Evolutionary conservation across 2,329 filamentous ascomycete species (phyloP), one percentile per base, ranked within the genome.

Genomic region (Sarocladium kiliense): DNA sequence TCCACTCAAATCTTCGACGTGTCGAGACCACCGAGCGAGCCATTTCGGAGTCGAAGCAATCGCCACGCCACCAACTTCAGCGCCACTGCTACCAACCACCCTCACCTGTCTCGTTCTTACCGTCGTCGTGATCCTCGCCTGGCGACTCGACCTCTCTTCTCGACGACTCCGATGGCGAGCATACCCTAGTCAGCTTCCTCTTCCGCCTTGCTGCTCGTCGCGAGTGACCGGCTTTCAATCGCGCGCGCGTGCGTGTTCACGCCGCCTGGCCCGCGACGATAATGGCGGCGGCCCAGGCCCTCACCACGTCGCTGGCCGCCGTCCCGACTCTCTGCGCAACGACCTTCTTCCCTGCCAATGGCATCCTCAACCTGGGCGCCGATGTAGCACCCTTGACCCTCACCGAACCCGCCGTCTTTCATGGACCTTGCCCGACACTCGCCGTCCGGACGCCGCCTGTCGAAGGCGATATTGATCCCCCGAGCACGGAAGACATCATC

Each of bases 331-430:
- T 68, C 54, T 78, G 75, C 66, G 68, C 71, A 30, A 71, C 73
- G 42, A 69, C 71, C 55, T 68, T 73, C 55, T 66, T 80, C 30
- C 74, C 77, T 3, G 70, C 71, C 54, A 69, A 69, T 56, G 77
- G 75, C 54, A 65, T 78, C 49, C 65, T 81, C 60, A 75, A 78
- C 57, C 66, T 87, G 56, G 71, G 72, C 55, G 73, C 76, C 59
- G 77, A 75, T 60, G 74, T 79, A 55, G 74, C 62, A 25, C 61
- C 78, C 60, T 75, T 87, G 63, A 85, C 80, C 44, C 76, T 89
- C 61, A 77, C 79, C 49, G 71, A 77, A 57, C 75, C 81, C 58
- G 81, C 81, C 62, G 69, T 85, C 59, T 88, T 84, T 70, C 61
- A 68, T 47, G 60, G 64, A 27, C 68, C 69, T 10, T 71, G 69